Conservation (phyloP, 352 stramenopile genomes). For the Phytophthora citrophthora region DNA sequence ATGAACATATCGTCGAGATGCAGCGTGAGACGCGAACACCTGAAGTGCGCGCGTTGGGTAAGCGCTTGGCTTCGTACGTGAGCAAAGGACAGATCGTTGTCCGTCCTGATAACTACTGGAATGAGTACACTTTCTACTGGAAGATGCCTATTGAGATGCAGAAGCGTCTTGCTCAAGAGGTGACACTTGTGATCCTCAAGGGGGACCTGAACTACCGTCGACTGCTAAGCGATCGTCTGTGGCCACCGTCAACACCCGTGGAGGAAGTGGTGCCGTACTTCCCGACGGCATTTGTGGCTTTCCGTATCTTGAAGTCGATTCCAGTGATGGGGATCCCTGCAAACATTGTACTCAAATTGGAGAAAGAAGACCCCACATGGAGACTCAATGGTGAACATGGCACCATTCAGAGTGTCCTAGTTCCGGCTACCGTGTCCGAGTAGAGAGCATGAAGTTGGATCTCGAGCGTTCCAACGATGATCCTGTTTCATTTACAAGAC, state of each 20-base stretch:
- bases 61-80: constrained; percentile 47
- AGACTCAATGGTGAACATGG: constrained; percentile 65
- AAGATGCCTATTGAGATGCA: constrained; percentile 51
- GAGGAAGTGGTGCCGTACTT: constrained; percentile 83
- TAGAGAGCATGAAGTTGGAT: neutral
- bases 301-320: constrained; percentile 75
- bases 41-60: constrained; percentile 48
- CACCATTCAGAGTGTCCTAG: constrained; percentile 65
- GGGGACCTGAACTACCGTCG: constrained; percentile 97
- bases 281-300: constrained; percentile 57
- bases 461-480: too few relatives aligned
- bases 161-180: constrained; percentile 31
- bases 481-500: too few relatives aligned
- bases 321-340: constrained; percentile 57
- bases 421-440: neutral
- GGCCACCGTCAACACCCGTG: constrained; percentile 85
- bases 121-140: constrained; percentile 74
- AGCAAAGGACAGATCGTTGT: constrained; percentile 26
- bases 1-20: constrained; percentile 64
- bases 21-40: constrained; percentile 25
- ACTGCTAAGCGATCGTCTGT: constrained; percentile 93
- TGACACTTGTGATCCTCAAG: constrained; percentile 95
- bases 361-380: constrained; percentile 59
- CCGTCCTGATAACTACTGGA: constrained; percentile 55
- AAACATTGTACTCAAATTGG: constrained; percentile 39